phyloP scores from a whole-genome alignment of 805 yeast genomes.

The Kodamaea kakaduensis region DNA sequence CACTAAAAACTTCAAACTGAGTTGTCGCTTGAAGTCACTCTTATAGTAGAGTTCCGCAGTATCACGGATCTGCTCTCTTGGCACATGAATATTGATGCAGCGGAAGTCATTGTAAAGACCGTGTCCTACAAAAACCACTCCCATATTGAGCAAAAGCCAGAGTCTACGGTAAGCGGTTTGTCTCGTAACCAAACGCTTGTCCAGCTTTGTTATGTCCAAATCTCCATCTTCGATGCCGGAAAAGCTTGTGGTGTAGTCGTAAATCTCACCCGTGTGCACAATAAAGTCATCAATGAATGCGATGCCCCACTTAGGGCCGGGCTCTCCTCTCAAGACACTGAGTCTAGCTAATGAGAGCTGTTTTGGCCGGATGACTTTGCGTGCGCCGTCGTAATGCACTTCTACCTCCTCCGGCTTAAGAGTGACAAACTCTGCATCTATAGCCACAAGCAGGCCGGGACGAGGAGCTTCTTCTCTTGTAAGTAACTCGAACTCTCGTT shows the following conservation, averaged over 20 bases:
- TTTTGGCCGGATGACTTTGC: constrained; percentile 68
- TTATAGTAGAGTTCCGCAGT: constrained; percentile 78
- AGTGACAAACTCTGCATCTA: constrained; percentile 95
- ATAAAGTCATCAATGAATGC: constrained; percentile 95
- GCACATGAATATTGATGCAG: constrained; percentile 88
- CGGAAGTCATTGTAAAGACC: constrained; percentile 89
- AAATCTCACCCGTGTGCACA: constrained; percentile 63
- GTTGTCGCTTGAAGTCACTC: constrained; percentile 67
- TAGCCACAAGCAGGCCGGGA: constrained; percentile 77
- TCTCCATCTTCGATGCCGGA: constrained; percentile 96
- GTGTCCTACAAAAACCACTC: constrained; percentile 93
- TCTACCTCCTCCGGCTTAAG: constrained; percentile 76
- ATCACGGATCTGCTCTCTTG: constrained; percentile 79
- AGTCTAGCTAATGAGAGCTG: constrained; percentile 79
- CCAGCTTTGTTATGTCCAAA: constrained; percentile 63
- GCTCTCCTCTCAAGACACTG: constrained; percentile 74
- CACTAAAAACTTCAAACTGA: constrained; percentile 82
- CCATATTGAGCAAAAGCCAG: constrained; percentile 85
- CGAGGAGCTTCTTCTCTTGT: constrained; percentile 67
- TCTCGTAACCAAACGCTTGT: constrained; percentile 66
- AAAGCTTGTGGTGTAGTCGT: constrained; percentile 82
- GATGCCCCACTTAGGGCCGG: constrained; percentile 59
- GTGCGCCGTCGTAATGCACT: constrained; percentile 66
- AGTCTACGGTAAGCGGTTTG: constrained; percentile 83
- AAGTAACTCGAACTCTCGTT: constrained; percentile 63